phyloP scores from a whole-genome alignment of 495 filamentous ascomycete genomes.

The Xylaria bambusicola region DNA sequence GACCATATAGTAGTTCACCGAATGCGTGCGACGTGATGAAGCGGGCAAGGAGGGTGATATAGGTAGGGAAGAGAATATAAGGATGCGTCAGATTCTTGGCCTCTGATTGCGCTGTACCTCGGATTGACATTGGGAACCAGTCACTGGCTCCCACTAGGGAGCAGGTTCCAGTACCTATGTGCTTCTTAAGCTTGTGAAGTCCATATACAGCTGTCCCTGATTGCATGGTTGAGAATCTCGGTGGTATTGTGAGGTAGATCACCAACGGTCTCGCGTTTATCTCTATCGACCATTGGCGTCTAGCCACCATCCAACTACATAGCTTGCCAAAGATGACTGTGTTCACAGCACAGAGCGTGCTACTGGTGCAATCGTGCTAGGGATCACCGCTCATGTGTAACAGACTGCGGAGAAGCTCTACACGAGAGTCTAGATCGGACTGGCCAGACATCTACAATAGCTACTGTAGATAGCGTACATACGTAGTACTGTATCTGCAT shows the following conservation, averaged over 20 bases:
- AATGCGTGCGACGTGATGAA: background rate
- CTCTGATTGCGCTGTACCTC: conserved; percentile 4
- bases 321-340: too few relatives aligned
- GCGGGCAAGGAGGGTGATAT: background rate
- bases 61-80: background rate
- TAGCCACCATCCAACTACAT: too few relatives aligned
- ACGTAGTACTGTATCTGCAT: too few relatives aligned
- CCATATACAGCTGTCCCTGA: background rate
- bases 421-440: background rate
- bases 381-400: background rate
- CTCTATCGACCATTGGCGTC: too few relatives aligned
- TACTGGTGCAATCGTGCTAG: background rate
- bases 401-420: conserved; percentile 8
- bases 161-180: background rate
- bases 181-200: background rate
- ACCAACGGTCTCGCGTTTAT: background rate
- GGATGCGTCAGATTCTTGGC: conserved; percentile 5
- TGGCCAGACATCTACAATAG: background rate
- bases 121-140: background rate
- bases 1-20: background rate
- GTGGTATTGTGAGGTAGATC: background rate
- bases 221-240: background rate
- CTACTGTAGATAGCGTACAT: background rate
- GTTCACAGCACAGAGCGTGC: background rate
- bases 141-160: background rate